Conservation (phyloP, 192 early-diverging fungal genomes). For the Spinellus fusiger region DNA sequence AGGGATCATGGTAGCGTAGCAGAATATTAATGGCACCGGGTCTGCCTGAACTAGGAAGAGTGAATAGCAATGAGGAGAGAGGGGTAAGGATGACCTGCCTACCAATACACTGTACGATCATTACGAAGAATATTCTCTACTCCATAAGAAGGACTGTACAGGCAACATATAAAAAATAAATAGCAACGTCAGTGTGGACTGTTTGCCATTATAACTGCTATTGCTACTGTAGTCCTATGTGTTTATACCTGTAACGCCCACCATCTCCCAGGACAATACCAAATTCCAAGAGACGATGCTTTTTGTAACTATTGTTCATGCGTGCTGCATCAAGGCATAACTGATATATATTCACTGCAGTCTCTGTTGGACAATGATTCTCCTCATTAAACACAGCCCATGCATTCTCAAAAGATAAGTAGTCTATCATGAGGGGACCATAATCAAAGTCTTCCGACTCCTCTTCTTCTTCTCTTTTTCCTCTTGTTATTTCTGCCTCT, state of each 20-base stretch:
- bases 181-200: not conserved
- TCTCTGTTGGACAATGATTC: slow-evolving; percentile 1
- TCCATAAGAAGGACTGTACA: slow-evolving; percentile 1
- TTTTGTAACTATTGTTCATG: not conserved
- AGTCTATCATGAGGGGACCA: too few relatives aligned
- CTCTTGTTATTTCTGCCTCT: too few relatives aligned
- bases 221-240: not conserved
- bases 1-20: slow-evolving; percentile 7
- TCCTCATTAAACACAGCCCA: not conserved
- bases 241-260: slow-evolving; percentile 11
- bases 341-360: not conserved
- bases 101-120: slow-evolving; percentile 14
- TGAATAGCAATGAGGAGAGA: not conserved
- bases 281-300: slow-evolving; percentile 5
- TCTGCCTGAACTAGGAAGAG: slow-evolving; percentile 18
- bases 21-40: slow-evolving; percentile 21
- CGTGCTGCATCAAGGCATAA: not conserved
- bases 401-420: too few relatives aligned
- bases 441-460: too few relatives aligned
- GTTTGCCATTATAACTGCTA: not conserved
- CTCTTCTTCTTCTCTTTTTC: too few relatives aligned
- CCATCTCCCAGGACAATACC: slow-evolving; percentile 6
- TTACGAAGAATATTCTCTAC: slow-evolving; percentile 11
- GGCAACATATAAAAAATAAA: not conserved
- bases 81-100: not conserved